These are phyloP conservation scores for Fusarium pseudonygamai DNA, from an alignment of 2,329 filamentous ascomycete species.

Conservation along the genomic window DNA sequence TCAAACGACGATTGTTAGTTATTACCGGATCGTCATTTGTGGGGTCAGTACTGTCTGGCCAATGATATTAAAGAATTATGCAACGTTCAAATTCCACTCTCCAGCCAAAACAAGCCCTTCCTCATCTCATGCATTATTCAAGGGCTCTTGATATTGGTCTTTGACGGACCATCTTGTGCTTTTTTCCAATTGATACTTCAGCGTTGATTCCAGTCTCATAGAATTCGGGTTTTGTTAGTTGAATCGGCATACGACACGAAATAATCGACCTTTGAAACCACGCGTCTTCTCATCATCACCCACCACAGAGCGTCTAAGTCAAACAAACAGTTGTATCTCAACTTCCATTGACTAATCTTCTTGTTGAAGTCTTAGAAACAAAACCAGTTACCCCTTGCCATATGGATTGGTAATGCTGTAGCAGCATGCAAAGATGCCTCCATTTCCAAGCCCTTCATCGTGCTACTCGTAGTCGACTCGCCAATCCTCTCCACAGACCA, in stretches of 20 bases:
- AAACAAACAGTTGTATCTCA: background rate
- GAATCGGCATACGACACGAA: background rate
- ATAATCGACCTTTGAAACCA: background rate
- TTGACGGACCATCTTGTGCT: background rate
- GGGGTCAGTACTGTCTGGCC: background rate
- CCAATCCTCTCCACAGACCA: background rate
- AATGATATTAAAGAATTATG: background rate
- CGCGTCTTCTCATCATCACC: background rate
- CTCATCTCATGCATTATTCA: background rate
- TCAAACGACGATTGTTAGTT: background rate
- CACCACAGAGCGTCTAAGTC: conserved; percentile 12
- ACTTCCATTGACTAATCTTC: background rate
- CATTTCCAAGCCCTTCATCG: conserved; percentile 19
- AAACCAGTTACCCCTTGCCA: background rate
- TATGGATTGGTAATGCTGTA: conserved; percentile 19
- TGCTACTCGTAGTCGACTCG: conserved; percentile 10
- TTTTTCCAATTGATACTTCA: too few relatives aligned
- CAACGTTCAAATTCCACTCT: conserved; percentile 4
- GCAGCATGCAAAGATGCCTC: conserved; percentile 41
- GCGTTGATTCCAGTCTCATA: background rate
- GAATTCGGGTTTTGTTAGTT: background rate
- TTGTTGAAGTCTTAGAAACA: background rate
- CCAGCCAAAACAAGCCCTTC: conserved; percentile 1
- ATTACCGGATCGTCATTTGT: background rate
- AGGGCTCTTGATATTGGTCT: background rate